Conservation (phyloP, 2,329 filamentous ascomycete species). For the Epichloe bromicola region DNA sequence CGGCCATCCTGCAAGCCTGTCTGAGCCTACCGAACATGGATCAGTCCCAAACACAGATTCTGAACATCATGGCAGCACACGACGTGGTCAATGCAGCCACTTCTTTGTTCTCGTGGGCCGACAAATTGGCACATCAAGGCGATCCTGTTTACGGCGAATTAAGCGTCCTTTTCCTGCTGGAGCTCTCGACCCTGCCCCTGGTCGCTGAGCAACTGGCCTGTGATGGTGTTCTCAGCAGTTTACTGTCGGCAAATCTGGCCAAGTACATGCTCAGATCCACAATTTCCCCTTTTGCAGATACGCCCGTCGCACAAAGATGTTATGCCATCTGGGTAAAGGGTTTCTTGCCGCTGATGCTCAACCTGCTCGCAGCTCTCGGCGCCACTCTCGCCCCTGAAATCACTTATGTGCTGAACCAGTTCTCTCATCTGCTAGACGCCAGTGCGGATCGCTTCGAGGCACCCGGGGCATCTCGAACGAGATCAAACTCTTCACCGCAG, state of each 20-base stretch:
- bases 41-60: slow-evolving; percentile 55
- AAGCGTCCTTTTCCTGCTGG: slow-evolving; percentile 76
- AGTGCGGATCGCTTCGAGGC: slow-evolving; percentile 61
- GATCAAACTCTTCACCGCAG: slow-evolving; percentile 35
- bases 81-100: slow-evolving; percentile 69
- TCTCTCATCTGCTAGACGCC: slow-evolving; percentile 62
- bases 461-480: slow-evolving; percentile 39
- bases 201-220: slow-evolving; percentile 85
- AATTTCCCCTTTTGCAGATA: slow-evolving; percentile 63
- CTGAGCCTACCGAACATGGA: slow-evolving; percentile 66
- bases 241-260: slow-evolving; percentile 68
- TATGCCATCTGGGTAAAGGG: slow-evolving; percentile 86
- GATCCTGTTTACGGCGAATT: slow-evolving; percentile 91
- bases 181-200: slow-evolving; percentile 66
- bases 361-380: slow-evolving; percentile 72
- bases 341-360: slow-evolving; percentile 76
- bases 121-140: slow-evolving; percentile 60
- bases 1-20: slow-evolving; percentile 75
- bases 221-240: slow-evolving; percentile 67
- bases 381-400: slow-evolving; percentile 74
- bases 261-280: slow-evolving; percentile 58
- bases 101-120: slow-evolving; percentile 87
- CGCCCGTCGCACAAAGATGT: slow-evolving; percentile 54
- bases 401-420: slow-evolving; percentile 77
- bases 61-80: slow-evolving; percentile 56